Percentiles rank a stretch among this genome's conserved stretches.
phyloP scores from a whole-genome alignment of 208 protist genomes.

The Leishmania lainsoni region DNA sequence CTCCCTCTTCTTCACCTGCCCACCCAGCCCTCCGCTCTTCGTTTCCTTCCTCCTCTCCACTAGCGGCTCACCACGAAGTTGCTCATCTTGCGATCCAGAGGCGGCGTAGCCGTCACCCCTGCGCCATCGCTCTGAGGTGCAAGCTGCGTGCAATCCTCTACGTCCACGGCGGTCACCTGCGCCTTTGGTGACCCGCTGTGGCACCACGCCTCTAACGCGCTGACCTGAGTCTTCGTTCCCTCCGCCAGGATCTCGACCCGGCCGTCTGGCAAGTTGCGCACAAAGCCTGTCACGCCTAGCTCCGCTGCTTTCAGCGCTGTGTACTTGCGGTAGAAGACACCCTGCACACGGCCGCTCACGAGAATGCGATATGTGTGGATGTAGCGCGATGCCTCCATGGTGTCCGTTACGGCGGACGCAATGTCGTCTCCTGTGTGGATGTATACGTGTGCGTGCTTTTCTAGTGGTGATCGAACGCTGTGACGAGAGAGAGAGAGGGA shows the following conservation, averaged over 20 bases:
- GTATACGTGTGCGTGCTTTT: neutral
- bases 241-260: constrained; percentile 80
- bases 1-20: neutral
- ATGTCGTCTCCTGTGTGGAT: neutral
- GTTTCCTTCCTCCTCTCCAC: neutral
- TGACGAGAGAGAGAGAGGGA: neutral
- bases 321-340: constrained; percentile 91
- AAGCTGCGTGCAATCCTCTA: constrained; percentile 12
- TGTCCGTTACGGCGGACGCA: neutral
- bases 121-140: neutral
- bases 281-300: constrained; percentile 75
- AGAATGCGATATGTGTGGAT: constrained; percentile 53
- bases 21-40: too few species aligned
- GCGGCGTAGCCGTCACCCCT: neutral
- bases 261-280: constrained; percentile 78
- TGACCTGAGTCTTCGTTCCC: constrained; percentile 48
- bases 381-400: neutral
- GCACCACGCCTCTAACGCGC: constrained; percentile 71
- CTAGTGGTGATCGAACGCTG: neutral
- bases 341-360: constrained; percentile 85
- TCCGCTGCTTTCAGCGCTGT: constrained; percentile 47
- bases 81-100: neutral
- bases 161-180: constrained; percentile 34
- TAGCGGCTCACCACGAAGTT: constrained; percentile 10
- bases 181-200: constrained; percentile 77